These are phyloP conservation scores for Cnidoscolus chayamansa DNA, from an alignment of 441 rosid species.

Conservation along the genomic window DNA sequence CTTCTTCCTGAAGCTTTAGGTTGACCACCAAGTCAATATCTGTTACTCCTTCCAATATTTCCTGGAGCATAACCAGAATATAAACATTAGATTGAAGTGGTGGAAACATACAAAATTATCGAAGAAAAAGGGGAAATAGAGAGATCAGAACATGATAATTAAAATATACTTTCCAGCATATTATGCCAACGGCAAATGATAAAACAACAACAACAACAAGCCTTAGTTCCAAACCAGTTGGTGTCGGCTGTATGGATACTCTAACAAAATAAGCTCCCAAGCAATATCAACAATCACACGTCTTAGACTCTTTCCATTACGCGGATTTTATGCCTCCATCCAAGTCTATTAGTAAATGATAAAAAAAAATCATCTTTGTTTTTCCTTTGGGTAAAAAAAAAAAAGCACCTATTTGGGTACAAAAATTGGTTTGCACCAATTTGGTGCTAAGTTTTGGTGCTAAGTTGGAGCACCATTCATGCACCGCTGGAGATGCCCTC, in stretches of 20 bases:
- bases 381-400: not conserved
- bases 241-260: too few relatives aligned
- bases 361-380: not conserved
- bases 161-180: not conserved
- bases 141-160: not conserved
- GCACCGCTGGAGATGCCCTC: not conserved
- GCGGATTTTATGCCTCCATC: too few relatives aligned
- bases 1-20: constrained; percentile 83
- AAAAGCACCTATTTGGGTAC: too few relatives aligned
- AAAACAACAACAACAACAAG: too few relatives aligned
- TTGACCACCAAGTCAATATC: constrained; percentile 76
- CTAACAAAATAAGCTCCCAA: too few relatives aligned
- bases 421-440: too few relatives aligned
- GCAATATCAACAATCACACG: too few relatives aligned
- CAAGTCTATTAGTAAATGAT: not conserved
- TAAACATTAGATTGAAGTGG: not conserved
- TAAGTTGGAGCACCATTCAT: too few relatives aligned
- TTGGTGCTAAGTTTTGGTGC: too few relatives aligned
- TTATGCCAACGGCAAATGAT: not conserved
- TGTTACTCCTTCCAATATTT: constrained; percentile 85
- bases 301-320: too few relatives aligned
- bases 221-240: too few relatives aligned
- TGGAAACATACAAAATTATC: not conserved
- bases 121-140: not conserved
- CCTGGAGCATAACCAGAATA: constrained; percentile 40